Conservation (phyloP, 2,329 filamentous ascomycete genomes). For the Didymosphaeria variabile region DNA sequence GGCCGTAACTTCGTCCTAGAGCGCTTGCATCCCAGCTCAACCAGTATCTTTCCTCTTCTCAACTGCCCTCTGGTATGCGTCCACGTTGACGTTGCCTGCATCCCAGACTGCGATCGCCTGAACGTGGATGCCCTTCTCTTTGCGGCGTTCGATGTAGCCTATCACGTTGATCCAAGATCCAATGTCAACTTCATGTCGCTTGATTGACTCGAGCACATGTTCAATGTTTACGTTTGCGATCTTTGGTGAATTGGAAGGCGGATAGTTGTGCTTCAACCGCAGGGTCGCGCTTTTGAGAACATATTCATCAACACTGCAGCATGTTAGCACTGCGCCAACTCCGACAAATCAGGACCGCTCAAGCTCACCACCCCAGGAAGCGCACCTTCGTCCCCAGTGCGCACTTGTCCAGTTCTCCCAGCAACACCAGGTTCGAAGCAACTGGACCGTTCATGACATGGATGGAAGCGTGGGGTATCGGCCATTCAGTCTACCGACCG, state of each 20-base stretch:
- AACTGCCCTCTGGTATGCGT: constrained; percentile 71
- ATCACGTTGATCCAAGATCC: constrained; percentile 93
- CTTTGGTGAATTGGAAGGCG: constrained; percentile 50
- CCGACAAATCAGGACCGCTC: not conserved
- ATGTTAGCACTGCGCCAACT: constrained; percentile 16
- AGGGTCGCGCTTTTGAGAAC: constrained; percentile 67
- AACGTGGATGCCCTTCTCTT: constrained; percentile 56
- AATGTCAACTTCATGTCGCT: constrained; percentile 69
- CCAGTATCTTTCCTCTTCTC: constrained; percentile 24
- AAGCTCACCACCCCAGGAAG: constrained; percentile 86
- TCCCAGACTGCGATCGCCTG: constrained; percentile 83
- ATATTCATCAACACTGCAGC: constrained; percentile 67
- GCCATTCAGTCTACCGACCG: constrained; percentile 11
- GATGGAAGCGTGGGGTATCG: constrained; percentile 4
- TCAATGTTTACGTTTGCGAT: constrained; percentile 73
- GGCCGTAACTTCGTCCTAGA: not conserved
- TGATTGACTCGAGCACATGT: constrained; percentile 73
- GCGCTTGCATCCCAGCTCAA: not conserved
- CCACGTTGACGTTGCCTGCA: constrained; percentile 75
- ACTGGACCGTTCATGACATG: constrained; percentile 59
- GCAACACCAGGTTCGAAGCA: constrained; percentile 62
- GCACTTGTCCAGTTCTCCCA: constrained; percentile 57
- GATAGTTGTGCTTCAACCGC: constrained; percentile 73
- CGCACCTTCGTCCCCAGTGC: constrained; percentile 79
- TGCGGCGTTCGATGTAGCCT: constrained; percentile 69